Conservation (phyloP, 1,284 basidiomycete genomes). For the Cerioporus squamosus region DNA sequence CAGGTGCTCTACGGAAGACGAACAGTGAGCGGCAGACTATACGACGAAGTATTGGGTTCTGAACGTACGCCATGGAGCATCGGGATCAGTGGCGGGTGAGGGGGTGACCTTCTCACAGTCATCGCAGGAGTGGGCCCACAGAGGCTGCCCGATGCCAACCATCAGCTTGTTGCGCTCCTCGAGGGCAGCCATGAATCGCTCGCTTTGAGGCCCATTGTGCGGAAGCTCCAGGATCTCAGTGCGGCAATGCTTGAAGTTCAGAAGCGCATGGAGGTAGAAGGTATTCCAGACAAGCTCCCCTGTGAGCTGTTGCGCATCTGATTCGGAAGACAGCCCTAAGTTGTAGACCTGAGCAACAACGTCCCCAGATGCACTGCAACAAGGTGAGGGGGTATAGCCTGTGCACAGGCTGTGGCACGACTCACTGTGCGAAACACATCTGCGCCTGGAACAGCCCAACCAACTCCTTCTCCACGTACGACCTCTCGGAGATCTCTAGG, state of each 20-base stretch:
- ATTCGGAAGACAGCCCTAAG: too few species aligned
- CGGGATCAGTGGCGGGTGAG: background rate
- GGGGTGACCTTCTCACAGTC: slow-evolving; percentile 4
- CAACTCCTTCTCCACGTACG: too few species aligned
- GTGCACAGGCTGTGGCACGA: too few species aligned
- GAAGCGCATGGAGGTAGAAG: background rate
- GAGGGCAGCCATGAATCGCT: background rate
- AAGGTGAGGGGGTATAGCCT: too few species aligned
- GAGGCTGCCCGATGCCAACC: background rate
- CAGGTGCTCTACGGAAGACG: background rate
- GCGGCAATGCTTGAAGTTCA: background rate
- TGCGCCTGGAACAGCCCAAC: too few species aligned
- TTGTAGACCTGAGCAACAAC: too few species aligned
- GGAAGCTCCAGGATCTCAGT: background rate
- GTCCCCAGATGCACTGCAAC: too few species aligned
- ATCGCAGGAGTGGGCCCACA: slow-evolving; percentile 28
- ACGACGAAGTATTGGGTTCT: too few species aligned
- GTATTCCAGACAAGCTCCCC: background rate
- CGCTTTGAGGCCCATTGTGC: background rate
- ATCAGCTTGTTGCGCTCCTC: background rate
- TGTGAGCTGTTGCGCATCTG: background rate
- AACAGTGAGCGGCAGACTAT: too few species aligned
- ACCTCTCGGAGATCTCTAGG: too few species aligned
- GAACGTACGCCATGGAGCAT: too few species aligned
- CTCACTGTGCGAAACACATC: too few species aligned